Base-by-base conservation (phyloP, 192 early-diverging fungal species). In the Coemansia interrupta region DNA sequence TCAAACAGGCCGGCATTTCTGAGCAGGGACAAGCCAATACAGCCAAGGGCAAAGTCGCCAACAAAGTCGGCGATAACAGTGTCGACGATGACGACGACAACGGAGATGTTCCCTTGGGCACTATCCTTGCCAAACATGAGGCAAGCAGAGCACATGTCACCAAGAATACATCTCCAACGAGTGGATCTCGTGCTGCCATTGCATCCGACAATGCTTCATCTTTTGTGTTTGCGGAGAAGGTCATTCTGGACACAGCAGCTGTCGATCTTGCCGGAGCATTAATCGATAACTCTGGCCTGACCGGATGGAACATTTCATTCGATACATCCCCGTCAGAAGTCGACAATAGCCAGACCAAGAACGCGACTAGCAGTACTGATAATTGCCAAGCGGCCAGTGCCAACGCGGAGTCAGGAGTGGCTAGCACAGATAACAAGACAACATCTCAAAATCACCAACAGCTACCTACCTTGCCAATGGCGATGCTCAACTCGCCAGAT, bases 261-360 rank as follows among this genome's bases (percentile, higher is more conserved):
- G 62, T 62, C 4, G 72, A 74, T n/a, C 60, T 68, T 58, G 53
- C 72, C 4, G 58, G 61, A 0, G 48, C 66, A 18, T n/a, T 74
- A 11, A 30, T 74, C 30, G 58, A 64, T 23, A 57, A 43, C 24
- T 30, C 63, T 24, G 52, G 66, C 5, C 46, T 66, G 9, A 41
- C 36, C 13, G 42, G 54, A n/a, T 48, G 62, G 28, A 40, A 61
- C 17, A n/a, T 22, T 19, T n/a, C 20, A 8, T 22, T 56, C 10
- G 55, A 56, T 42, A 42, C 13, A 3, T 1, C 11, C 7, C 13
- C 26, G 4, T 26, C 26, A 26, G 26, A 1, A 26, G 40, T 41
- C 6, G 40, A 1, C 40, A 41, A 6, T 41, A 11, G 8, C n/a
- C 13, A 41, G 40, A 4, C 4, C 26, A 26, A 1, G 26, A 26